Evolutionary conservation across 768 basidiomycete genomes (phyloP).

Genomic region (Dictyophora rubrovolvata): DNA sequence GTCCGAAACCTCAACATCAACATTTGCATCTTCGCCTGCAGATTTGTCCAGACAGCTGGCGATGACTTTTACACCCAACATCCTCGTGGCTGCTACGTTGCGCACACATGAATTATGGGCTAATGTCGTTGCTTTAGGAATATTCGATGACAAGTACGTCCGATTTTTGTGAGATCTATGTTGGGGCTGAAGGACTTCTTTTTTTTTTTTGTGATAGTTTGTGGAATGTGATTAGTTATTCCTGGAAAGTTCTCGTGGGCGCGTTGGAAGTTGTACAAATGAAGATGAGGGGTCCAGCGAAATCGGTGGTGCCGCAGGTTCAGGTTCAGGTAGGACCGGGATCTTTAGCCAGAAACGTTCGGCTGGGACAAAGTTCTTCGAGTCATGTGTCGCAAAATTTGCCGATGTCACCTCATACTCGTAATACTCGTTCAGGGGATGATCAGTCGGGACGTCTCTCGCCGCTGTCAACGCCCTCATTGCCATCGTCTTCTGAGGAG

Average conservation of each 20-base stretch:
- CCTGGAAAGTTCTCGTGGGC: conserved; percentile 57
- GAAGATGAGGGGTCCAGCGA: neutral
- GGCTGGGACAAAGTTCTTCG: too few relatives aligned
- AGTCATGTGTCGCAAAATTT: too few relatives aligned
- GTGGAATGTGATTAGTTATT: conserved; percentile 56
- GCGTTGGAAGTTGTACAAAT: conserved; percentile 28
- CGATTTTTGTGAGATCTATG: neutral
- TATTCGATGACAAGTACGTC: conserved; percentile 39
- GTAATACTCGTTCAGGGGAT: too few relatives aligned
- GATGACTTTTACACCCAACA: neutral
- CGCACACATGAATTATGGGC: conserved; percentile 59
- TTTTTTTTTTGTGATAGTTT: conserved; percentile 20
- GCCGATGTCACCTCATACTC: too few relatives aligned
- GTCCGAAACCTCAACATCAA: neutral
- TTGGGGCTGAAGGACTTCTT: neutral
- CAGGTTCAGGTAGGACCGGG: too few relatives aligned
- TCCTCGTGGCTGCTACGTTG: conserved; percentile 10
- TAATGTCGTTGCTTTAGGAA: conserved; percentile 59
- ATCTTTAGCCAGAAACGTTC: too few relatives aligned
- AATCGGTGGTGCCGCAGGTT: neutral
- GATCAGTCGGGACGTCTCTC: too few relatives aligned
- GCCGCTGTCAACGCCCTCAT: too few relatives aligned
- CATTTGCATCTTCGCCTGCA: neutral
- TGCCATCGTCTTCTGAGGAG: too few relatives aligned
- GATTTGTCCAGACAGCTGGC: neutral